Evolutionary conservation across 2,329 filamentous ascomycete genomes (phyloP).

Genomic region (Curvularia sp.): DNA sequence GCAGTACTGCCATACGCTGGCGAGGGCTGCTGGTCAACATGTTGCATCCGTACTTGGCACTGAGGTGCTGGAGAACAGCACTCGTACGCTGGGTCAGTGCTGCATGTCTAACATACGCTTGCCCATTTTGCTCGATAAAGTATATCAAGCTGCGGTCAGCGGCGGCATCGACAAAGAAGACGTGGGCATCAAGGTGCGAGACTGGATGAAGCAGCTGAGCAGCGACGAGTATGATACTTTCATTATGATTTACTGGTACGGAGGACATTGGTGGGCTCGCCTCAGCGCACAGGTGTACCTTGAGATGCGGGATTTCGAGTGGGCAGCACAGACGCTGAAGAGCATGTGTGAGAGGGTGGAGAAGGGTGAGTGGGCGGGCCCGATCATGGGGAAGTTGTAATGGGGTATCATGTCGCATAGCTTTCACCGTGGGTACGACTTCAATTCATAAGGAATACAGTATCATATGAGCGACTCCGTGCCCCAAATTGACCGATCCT

Average conservation of each 20-base stretch:
- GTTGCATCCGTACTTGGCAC: constrained; percentile 72
- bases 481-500: background rate
- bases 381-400: constrained; percentile 19
- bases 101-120: constrained; percentile 76
- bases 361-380: constrained; percentile 50
- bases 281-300: constrained; percentile 85
- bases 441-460: background rate
- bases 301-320: constrained; percentile 79
- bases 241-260: constrained; percentile 68
- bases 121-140: constrained; percentile 62
- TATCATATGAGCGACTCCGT: background rate
- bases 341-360: constrained; percentile 61
- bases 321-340: constrained; percentile 66
- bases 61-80: constrained; percentile 71
- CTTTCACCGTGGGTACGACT: background rate
- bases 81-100: constrained; percentile 68
- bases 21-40: constrained; percentile 66
- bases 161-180: constrained; percentile 27
- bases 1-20: constrained; percentile 68
- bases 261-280: constrained; percentile 70
- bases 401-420: background rate
- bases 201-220: constrained; percentile 50
- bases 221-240: constrained; percentile 74
- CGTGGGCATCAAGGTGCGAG: constrained; percentile 42
- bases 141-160: constrained; percentile 26